A percentile compares a stretch with the other conserved stretches of the same genome.
phyloP scores from a whole-genome alignment of 1,139 yeast genomes.

The Hyphopichia pseudoburtonii region DNA sequence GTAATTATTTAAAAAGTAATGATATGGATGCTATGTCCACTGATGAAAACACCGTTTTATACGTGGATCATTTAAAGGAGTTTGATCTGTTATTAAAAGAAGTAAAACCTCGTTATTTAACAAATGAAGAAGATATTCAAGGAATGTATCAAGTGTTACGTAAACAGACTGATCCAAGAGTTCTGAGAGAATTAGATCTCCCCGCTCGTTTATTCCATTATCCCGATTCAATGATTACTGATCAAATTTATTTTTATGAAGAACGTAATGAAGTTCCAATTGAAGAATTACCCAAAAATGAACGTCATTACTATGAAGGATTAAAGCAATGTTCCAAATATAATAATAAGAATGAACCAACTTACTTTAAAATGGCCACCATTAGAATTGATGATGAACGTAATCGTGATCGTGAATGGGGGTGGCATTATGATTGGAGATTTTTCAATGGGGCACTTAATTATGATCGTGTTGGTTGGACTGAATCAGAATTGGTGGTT shows the following conservation, averaged over 20 bases:
- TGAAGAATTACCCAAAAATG: constrained; percentile 15
- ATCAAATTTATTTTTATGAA: constrained; percentile 20
- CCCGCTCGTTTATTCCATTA: constrained; percentile 22
- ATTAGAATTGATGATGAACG: constrained; percentile 23
- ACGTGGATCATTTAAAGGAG: constrained; percentile 21
- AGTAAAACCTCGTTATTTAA: constrained; percentile 20
- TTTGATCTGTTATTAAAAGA: constrained; percentile 16
- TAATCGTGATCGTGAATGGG: constrained; percentile 30
- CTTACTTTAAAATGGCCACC: constrained; percentile 36
- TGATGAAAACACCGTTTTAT: constrained; percentile 12
- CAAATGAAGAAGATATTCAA: constrained; percentile 20
- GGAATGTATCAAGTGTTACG: constrained; percentile 22
- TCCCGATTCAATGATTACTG: constrained; percentile 15
- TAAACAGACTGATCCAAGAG: constrained; percentile 13
- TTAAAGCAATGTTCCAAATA: constrained; percentile 20
- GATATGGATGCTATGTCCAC: constrained; percentile 9
- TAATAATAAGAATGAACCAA: constrained; percentile 22
- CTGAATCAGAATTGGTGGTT: constrained; percentile 20
- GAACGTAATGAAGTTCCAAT: constrained; percentile 8
- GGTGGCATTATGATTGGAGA: constrained; percentile 43
- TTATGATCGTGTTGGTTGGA: constrained; percentile 28
- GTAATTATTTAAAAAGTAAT: constrained; percentile 16
- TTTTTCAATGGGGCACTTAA: constrained; percentile 37
- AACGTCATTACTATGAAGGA: constrained; percentile 24
- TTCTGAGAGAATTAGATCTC: constrained; percentile 19